Base-by-base conservation (phyloP, 2,329 filamentous ascomycete genomes). In the Clonostachys sp. region DNA sequence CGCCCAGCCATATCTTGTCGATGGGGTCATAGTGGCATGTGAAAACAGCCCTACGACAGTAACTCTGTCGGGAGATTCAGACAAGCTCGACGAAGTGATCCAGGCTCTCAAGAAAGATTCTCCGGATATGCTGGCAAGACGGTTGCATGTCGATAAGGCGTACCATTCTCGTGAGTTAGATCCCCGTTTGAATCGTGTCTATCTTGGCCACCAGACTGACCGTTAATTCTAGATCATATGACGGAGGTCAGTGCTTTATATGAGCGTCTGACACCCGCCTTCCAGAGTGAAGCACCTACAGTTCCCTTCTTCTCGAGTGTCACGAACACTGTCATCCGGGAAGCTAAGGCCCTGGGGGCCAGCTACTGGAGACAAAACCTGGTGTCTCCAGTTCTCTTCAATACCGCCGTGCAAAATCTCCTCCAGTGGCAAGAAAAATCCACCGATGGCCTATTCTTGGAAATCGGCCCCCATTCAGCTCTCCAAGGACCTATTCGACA, bases 281-380 rank as follows among this genome's bases (percentile, higher is more conserved):
- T 30, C 9, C 36, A 39, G 36, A 18, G 36, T 39, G 36, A 39
- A 39, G 36, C 14, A 12, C 36, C 14, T 18, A 39, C 7, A 49
- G 12, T 50, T 45, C 34, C 46, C 46, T 36, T 41, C 42, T n/a
- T 53, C 51, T 41, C 45, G 17, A 35, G 45, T 2, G 45, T 55
- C 16, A 50, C 36, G 41, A 76, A 91, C 47, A 91, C 86, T 40
- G 81, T 87, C 79, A 35, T 86, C 5, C 72, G 76, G 8, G 77
- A 75, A 14, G 68, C 1, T 68, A 86, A 53, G 24, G 24, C n/a
- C 36, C n/a, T n/a, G 14, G 7, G 45, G 46, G 16, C 49, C 39
- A 30, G 46, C 1, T 62, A 59, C 45, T 61, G 55, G 54, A 47
- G 47, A 9, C 35, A 48, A 14, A 61, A 62, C 41, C 43, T 56